Evolutionary conservation across 2,329 filamentous ascomycete genomes (phyloP), one percentile per base, ranked within the genome.

Genomic region (Epichloe brachyelytri): DNA sequence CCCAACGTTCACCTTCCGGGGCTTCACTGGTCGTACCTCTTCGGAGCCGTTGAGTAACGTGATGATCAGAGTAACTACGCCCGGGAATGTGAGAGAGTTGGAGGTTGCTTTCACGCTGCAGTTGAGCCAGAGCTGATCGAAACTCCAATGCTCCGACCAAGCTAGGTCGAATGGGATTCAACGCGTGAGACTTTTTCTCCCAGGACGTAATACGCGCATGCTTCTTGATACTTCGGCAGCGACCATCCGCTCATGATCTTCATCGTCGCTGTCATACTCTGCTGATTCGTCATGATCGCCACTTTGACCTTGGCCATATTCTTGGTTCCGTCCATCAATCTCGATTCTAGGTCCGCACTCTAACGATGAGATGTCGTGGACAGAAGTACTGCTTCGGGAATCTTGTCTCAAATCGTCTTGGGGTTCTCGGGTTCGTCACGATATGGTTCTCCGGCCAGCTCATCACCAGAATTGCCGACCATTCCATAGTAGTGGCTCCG

Each of bases 101-200:
- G 26, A 86, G 79, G 56, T 88, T 93, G 61, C 86, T 80, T 51
- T 88, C 86, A 56, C 83, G 86, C 60, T 94, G 83, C 51, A 98
- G 70, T 3, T 89, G 89, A n/a, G 87, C 85, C 44, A 98, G 72
- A 3, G 95, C 85, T 2, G 91, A 91, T 59, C 90, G 80, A 60
- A 98, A 98, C 67, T 98, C 93, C 52, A 98, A 73, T 8, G 88
- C 93, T 43, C 93, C 93, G 3, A 98, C 85, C 45, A 98, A 72
- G 71, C 93, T 97, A 1, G 93, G 91, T 43, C 93, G 79, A 55
- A 98, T 96, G 0, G 89, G 86, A 6, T 83, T 91, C 54, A 90
- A 78, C 15, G 37, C 48, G 34, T 54, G 2, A 88, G 88, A 56
- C 83, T 84, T 57, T 80, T 55, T 82, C 78, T 43, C 5, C 48